phyloP scores from a whole-genome alignment of 1,284 basidiomycete genomes.

The Ustilago vetiveriae region DNA sequence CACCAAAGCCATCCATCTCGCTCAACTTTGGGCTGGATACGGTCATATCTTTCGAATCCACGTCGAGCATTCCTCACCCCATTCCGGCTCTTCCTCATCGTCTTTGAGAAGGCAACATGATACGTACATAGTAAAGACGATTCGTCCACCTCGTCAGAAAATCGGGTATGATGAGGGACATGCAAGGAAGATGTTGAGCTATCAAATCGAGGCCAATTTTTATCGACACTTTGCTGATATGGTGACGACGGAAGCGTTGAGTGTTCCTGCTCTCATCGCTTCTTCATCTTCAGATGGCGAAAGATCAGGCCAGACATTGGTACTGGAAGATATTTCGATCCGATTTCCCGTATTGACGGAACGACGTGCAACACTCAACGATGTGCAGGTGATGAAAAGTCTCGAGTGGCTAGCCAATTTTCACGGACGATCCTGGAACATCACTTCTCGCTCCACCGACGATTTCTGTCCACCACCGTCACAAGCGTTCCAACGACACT shows the following conservation, averaged over 20 bases:
- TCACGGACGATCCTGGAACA: slow-evolving; percentile 29
- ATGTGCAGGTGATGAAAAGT: slow-evolving; percentile 16
- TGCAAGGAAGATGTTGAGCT: slow-evolving; percentile 43
- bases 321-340: slow-evolving; percentile 22
- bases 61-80: slow-evolving; percentile 1
- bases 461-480: slow-evolving; percentile 22
- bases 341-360: slow-evolving; percentile 22
- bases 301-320: slow-evolving; percentile 5
- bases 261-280: slow-evolving; percentile 16
- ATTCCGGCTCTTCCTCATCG: neutral
- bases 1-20: slow-evolving; percentile 11
- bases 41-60: slow-evolving; percentile 38
- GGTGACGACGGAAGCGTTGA: neutral
- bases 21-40: slow-evolving; percentile 47
- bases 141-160: slow-evolving; percentile 10
- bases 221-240: slow-evolving; percentile 18
- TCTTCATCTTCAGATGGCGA: neutral
- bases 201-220: slow-evolving; percentile 48
- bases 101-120: neutral
- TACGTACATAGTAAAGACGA: slow-evolving; percentile 36
- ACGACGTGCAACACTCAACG: slow-evolving; percentile 19
- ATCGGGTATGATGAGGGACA: slow-evolving; percentile 38
- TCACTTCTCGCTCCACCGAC: neutral
- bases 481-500: neutral
- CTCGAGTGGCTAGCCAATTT: slow-evolving; percentile 39